Evolutionary conservation across 139 green algal species (phyloP).

Genomic region (Coelastrella sp.): DNA sequence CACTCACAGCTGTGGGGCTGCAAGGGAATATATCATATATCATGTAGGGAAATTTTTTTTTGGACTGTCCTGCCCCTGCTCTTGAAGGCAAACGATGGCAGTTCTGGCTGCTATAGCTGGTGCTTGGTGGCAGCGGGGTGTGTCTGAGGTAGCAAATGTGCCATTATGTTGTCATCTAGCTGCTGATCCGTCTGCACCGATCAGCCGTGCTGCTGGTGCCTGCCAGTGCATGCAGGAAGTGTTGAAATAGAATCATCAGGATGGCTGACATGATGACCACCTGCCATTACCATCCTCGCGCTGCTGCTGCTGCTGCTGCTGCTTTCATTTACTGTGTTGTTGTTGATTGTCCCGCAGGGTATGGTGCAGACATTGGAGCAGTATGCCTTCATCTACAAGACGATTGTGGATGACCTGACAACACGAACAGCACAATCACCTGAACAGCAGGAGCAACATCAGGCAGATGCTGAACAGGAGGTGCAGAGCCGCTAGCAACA

Average conservation of each 20-base stretch:
- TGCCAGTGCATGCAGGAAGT: too few species aligned
- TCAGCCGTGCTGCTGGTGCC: not conserved
- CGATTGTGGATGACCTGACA: slow-evolving; percentile 62
- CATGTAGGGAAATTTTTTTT: too few species aligned
- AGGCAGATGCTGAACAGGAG: not conserved
- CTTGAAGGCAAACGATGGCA: not conserved
- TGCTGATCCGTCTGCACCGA: too few species aligned
- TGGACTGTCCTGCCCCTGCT: not conserved
- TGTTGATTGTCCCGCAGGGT: not conserved
- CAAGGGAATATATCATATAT: not conserved
- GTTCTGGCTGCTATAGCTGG: not conserved
- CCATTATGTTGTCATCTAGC: too few species aligned
- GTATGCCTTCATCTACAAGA: slow-evolving; percentile 80
- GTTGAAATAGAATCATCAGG: not conserved
- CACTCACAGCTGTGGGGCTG: not conserved
- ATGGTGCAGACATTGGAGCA: slow-evolving; percentile 55
- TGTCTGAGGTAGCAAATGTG: too few species aligned
- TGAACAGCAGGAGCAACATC: not conserved
- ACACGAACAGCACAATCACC: not conserved
- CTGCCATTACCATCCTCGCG: not conserved
- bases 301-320: not conserved
- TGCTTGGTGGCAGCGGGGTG: not conserved
- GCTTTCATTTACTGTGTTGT: not conserved
- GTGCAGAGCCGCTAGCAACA: not conserved
- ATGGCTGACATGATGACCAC: not conserved